Percentiles rank a stretch among this genome's conserved stretches.
Evolutionary conservation across 2,329 filamentous ascomycete species (phyloP).

Genomic region (Alternaria rosae): DNA sequence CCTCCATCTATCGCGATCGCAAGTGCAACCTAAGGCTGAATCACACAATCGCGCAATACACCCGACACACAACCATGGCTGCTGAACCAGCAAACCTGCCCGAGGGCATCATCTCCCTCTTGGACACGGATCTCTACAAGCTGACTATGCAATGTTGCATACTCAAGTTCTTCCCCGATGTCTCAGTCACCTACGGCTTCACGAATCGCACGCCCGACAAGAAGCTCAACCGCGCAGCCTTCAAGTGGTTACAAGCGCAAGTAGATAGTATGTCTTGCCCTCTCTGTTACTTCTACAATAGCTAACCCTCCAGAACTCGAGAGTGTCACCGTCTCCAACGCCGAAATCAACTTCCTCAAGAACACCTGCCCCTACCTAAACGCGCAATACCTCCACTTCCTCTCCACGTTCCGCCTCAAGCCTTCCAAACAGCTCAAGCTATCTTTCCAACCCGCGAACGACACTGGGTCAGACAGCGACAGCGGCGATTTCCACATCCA

Average conservation of each 20-base stretch:
- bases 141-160: constrained; percentile 94
- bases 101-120: constrained; percentile 54
- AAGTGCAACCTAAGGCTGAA: constrained; percentile 9
- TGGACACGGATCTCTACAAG: constrained; percentile 81
- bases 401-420: constrained; percentile 80
- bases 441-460: constrained; percentile 64
- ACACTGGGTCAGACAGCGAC: constrained; percentile 69
- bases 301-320: constrained; percentile 69
- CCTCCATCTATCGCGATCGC: constrained; percentile 30
- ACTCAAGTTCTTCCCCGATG: constrained; percentile 85
- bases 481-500: constrained; percentile 78
- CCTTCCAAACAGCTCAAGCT: constrained; percentile 81
- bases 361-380: constrained; percentile 82
- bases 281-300: not conserved
- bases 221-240: constrained; percentile 83
- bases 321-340: constrained; percentile 77
- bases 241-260: constrained; percentile 83
- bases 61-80: constrained; percentile 30
- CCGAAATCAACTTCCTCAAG: constrained; percentile 82
- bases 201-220: constrained; percentile 96
- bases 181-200: constrained; percentile 86
- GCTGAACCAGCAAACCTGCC: constrained; percentile 35
- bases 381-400: constrained; percentile 78
- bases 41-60: not conserved
- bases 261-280: constrained; percentile 68